Evolutionary conservation across 2,329 filamentous ascomycete species (phyloP).

Genomic region (Neonectria neomacrospora): DNA sequence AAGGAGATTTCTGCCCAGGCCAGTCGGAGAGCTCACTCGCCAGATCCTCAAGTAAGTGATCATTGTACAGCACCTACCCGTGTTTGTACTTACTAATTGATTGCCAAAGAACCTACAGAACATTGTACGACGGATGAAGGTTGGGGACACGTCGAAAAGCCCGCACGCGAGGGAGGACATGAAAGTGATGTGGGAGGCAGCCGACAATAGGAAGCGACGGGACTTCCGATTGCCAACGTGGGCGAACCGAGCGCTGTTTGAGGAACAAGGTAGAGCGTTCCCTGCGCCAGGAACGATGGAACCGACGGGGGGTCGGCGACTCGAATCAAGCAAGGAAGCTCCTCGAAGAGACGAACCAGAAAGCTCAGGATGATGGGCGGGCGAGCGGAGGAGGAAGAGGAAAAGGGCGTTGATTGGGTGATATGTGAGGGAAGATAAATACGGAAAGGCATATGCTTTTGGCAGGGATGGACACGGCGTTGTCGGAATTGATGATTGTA

Average conservation of each 20-base stretch:
- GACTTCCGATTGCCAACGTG: slow-evolving; percentile 45
- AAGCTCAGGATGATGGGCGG: background rate
- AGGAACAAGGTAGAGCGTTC: slow-evolving; percentile 30
- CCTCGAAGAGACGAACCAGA: background rate
- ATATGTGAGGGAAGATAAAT: background rate
- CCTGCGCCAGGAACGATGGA: slow-evolving; percentile 26
- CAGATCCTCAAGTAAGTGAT: slow-evolving; percentile 50
- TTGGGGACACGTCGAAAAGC: slow-evolving; percentile 19
- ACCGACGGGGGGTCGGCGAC: slow-evolving; percentile 2
- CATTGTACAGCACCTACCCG: background rate
- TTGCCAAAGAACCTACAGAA: slow-evolving; percentile 48
- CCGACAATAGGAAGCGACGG: slow-evolving; percentile 44
- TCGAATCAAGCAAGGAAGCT: background rate
- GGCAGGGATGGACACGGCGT: slow-evolving; percentile 9
- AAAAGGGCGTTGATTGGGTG: background rate
- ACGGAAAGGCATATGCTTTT: background rate
- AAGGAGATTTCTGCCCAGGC: slow-evolving; percentile 42
- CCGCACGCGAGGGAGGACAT: slow-evolving; percentile 44
- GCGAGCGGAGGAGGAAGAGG: background rate
- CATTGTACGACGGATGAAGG: slow-evolving; percentile 39
- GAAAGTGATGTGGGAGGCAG: slow-evolving; percentile 49
- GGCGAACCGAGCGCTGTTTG: slow-evolving; percentile 46
- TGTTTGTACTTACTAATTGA: slow-evolving; percentile 20
- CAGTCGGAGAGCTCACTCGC: slow-evolving; percentile 28
- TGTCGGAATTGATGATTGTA: slow-evolving; percentile 14